Percentiles rank a stretch among this genome's conserved stretches.
Conservation (phyloP, 176 grass and related monocot genomes). For the Bonia amplexicaulis region DNA sequence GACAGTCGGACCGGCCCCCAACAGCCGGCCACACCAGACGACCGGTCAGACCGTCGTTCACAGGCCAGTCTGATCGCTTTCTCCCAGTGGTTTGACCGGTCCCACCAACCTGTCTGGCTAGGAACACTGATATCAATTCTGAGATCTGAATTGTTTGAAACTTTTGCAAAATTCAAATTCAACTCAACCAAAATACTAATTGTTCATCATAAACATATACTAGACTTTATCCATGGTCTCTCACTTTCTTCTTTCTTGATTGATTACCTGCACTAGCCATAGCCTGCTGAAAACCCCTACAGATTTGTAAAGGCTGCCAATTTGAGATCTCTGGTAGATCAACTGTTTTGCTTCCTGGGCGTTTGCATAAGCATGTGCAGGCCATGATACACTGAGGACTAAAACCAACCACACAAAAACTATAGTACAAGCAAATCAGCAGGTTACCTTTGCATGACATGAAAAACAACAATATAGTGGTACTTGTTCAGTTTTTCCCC, state of each 20-base stretch:
- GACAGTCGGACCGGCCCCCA: too few species aligned
- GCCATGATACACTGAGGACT: slow-evolving; percentile 36
- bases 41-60: too few species aligned
- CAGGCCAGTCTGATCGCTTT: too few species aligned
- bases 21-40: too few species aligned
- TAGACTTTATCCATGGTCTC: too few species aligned
- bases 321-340: slow-evolving; percentile 25
- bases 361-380: slow-evolving; percentile 39
- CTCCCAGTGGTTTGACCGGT: too few species aligned
- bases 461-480: slow-evolving; percentile 38
- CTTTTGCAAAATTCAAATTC: too few species aligned
- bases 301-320: slow-evolving; percentile 44
- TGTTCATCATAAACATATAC: too few species aligned
- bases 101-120: too few species aligned
- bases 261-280: slow-evolving; percentile 26
- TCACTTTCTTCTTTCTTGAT: neutral
- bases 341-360: slow-evolving; percentile 24
- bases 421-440: slow-evolving; percentile 40
- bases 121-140: too few species aligned
- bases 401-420: slow-evolving; percentile 29
- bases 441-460: slow-evolving; percentile 46
- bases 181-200: too few species aligned
- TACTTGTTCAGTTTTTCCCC: slow-evolving; percentile 60
- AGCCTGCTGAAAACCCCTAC: slow-evolving; percentile 21
- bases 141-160: too few species aligned